Evolutionary conservation across 805 yeast genomes (phyloP).

Genomic region (Candida manassasensis): DNA sequence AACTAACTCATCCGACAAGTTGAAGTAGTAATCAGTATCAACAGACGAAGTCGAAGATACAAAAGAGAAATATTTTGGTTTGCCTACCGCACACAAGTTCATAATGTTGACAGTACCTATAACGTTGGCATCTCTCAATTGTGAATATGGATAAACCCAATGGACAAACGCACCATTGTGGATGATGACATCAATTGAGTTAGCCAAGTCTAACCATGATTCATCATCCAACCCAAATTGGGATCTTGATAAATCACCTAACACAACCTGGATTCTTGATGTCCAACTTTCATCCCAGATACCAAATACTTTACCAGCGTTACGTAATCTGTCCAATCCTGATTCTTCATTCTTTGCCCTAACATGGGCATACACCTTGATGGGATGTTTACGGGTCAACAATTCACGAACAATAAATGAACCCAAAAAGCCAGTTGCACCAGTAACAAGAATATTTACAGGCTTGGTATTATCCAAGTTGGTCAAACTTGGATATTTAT

Average conservation of each 20-base stretch:
- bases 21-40: conserved; percentile 77
- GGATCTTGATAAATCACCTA: conserved; percentile 75
- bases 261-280: conserved; percentile 58
- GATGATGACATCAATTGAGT: conserved; percentile 71
- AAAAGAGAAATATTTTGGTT: conserved; percentile 80
- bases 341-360: conserved; percentile 68
- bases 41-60: conserved; percentile 94
- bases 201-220: conserved; percentile 55
- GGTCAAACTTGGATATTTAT: conserved; percentile 42
- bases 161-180: conserved; percentile 98
- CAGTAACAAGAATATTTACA: conserved; percentile 78
- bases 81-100: conserved; percentile 71
- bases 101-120: conserved; percentile 80
- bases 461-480: conserved; percentile 27
- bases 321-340: conserved; percentile 72
- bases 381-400: conserved; percentile 49
- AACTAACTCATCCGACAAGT: conserved; percentile 65
- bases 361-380: conserved; percentile 81
- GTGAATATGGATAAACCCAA: conserved; percentile 95
- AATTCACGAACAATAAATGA: conserved; percentile 80
- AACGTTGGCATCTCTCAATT: conserved; percentile 90
- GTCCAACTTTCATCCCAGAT: conserved; percentile 64
- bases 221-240: conserved; percentile 62
- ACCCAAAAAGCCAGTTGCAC: conserved; percentile 95
- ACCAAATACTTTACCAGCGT: conserved; percentile 79